Evolutionary conservation across 371 early-diverging fungal genomes (phyloP).

Genomic region (Sporodiniella umbellata): DNA sequence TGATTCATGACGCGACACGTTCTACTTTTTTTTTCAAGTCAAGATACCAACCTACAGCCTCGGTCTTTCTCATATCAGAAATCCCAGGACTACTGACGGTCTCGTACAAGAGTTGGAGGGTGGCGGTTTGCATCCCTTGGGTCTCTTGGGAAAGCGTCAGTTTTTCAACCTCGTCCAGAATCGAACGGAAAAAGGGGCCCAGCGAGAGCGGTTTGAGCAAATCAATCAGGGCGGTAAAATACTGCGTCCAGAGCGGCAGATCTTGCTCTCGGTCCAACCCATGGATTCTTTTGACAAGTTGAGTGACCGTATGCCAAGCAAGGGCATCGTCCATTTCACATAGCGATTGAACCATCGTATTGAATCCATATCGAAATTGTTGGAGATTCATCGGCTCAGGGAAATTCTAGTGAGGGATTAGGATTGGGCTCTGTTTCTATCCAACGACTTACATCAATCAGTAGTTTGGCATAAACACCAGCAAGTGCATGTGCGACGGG

Average conservation of each 20-base stretch:
- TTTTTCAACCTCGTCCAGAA: slow-evolving; percentile 19
- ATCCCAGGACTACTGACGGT: slow-evolving; percentile 47
- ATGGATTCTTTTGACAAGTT: slow-evolving; percentile 38
- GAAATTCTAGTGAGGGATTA: slow-evolving; percentile 33
- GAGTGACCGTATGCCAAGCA: slow-evolving; percentile 58
- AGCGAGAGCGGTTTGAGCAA: slow-evolving; percentile 44
- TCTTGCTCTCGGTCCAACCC: slow-evolving; percentile 15
- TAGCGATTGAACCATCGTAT: slow-evolving; percentile 52
- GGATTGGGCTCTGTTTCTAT: background rate
- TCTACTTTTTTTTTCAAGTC: slow-evolving; percentile 29
- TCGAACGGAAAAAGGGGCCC: slow-evolving; percentile 43
- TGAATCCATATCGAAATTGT: slow-evolving; percentile 58
- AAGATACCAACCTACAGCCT: slow-evolving; percentile 50
- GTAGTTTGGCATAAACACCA: slow-evolving; percentile 48
- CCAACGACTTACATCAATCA: slow-evolving; percentile 37
- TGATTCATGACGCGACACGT: no score
- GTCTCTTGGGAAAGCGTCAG: slow-evolving; percentile 23
- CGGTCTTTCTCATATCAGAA: slow-evolving; percentile 46
- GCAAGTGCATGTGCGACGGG: slow-evolving; percentile 42
- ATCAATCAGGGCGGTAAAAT: slow-evolving; percentile 35
- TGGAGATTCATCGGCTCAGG: slow-evolving; percentile 56
- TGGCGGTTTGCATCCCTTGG: slow-evolving; percentile 22
- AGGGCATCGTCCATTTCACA: slow-evolving; percentile 60
- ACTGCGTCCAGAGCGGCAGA: slow-evolving; percentile 24
- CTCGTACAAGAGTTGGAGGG: slow-evolving; percentile 43